Conservation (phyloP, 352 stramenopile genomes). For the Thraustochytrium sp. region DNA sequence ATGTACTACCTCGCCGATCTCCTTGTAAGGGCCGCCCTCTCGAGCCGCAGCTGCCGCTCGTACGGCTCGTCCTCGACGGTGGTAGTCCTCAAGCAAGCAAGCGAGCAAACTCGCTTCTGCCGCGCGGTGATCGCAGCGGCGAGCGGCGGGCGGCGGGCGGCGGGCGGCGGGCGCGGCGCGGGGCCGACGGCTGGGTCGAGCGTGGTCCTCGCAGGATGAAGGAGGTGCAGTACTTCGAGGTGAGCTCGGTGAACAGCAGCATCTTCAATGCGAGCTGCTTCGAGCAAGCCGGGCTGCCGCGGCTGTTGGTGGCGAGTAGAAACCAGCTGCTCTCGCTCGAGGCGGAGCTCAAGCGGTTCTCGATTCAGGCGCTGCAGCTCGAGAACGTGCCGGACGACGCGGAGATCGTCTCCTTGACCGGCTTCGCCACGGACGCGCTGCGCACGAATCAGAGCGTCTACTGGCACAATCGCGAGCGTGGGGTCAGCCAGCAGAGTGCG, state of each 20-base stretch:
- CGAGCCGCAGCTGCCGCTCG: too few species aligned
- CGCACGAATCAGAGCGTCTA: neutral
- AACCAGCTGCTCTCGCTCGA: conserved; percentile 32
- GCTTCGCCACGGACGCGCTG: neutral
- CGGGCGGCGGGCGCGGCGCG: too few species aligned
- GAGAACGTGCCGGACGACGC: neutral
- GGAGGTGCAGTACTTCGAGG: conserved; percentile 35
- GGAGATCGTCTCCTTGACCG: neutral
- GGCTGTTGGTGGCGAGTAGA: neutral
- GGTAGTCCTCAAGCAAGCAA: too few species aligned
- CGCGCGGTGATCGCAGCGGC: too few species aligned
- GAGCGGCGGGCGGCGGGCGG: too few species aligned
- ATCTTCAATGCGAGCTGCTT: conserved; percentile 33
- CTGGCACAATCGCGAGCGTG: neutral
- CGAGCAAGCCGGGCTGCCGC: neutral
- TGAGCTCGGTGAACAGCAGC: neutral
- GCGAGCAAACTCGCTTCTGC: too few species aligned
- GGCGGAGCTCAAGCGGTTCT: neutral
- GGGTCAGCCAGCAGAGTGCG: too few species aligned
- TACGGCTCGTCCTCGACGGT: too few species aligned
- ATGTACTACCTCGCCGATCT: too few species aligned
- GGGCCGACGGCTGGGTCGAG: too few species aligned
- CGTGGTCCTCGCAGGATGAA: too few species aligned
- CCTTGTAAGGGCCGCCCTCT: too few species aligned
- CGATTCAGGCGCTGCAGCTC: neutral